Conservation (phyloP, 768 basidiomycete genomes). For the Russula vinacea region DNA sequence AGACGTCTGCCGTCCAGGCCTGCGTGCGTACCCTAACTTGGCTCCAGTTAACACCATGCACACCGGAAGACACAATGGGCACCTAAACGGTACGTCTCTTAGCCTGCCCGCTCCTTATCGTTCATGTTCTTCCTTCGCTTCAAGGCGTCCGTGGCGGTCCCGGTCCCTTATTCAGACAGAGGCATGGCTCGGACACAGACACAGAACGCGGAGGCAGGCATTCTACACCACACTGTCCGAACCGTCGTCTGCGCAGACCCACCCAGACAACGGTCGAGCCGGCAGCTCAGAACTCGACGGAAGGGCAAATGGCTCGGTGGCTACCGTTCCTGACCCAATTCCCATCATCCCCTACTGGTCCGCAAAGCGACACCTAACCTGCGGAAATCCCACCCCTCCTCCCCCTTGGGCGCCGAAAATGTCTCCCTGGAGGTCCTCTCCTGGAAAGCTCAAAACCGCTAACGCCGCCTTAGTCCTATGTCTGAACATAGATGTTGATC, state of each 20-base stretch:
- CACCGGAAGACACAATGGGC: conserved; percentile 21
- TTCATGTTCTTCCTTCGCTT: not conserved
- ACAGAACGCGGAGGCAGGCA: conserved; percentile 37
- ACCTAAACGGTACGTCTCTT: conserved; percentile 16
- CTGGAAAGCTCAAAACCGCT: conserved; percentile 86
- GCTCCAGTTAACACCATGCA: conserved; percentile 11
- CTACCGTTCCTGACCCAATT: conserved; percentile 40
- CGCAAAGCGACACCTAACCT: conserved; percentile 85
- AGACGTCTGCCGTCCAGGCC: not conserved
- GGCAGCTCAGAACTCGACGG: conserved; percentile 35
- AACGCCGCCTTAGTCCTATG: conserved; percentile 88
- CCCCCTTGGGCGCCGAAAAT: conserved; percentile 64
- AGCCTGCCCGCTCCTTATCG: not conserved
- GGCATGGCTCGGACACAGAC: conserved; percentile 33
- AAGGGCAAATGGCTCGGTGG: conserved; percentile 35
- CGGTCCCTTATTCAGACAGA: conserved; percentile 25
- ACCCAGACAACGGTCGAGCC: conserved; percentile 30
- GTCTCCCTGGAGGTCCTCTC: conserved; percentile 76
- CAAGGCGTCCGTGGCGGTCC: conserved; percentile 28
- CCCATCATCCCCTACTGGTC: conserved; percentile 80
- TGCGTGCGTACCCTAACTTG: not conserved
- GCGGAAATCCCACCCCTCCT: conserved; percentile 76
- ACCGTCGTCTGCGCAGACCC: conserved; percentile 34
- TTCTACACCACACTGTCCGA: conserved; percentile 35
- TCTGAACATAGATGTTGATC: conserved; percentile 95